Evolutionary conservation across 352 stramenopile genomes (phyloP).

Genomic region (Phytophthora capsici): DNA sequence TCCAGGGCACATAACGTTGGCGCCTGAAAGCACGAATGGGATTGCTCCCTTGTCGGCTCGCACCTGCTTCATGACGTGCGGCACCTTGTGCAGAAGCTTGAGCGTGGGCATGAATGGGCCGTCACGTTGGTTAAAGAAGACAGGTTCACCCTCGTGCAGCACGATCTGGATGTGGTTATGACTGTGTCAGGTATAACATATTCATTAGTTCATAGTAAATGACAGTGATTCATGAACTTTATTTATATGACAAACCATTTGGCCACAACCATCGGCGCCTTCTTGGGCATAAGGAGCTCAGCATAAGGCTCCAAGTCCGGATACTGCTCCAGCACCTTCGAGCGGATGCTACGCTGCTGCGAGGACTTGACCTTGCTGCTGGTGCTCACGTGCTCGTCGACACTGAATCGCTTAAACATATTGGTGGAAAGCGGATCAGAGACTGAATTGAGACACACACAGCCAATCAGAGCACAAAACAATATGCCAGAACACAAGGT

Average conservation of each 20-base stretch:
- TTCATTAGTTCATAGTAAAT: neutral
- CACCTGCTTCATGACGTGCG: slow-evolving; percentile 93
- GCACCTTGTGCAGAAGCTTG: slow-evolving; percentile 94
- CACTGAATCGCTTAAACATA: slow-evolving; percentile 97
- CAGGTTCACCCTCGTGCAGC: slow-evolving; percentile 88
- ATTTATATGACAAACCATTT: slow-evolving; percentile 78
- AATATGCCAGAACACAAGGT: neutral
- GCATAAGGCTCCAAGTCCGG: slow-evolving; percentile 88
- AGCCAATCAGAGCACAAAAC: no score
- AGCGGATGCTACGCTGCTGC: slow-evolving; percentile 95
- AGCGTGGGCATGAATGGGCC: slow-evolving; percentile 97
- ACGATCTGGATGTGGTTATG: slow-evolving; percentile 92
- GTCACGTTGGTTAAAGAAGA: slow-evolving; percentile 97
- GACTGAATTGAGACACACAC: slow-evolving; percentile 4
- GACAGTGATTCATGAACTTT: neutral
- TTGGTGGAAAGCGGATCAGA: neutral
- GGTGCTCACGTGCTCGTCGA: slow-evolving; percentile 93
- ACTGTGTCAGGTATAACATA: slow-evolving; percentile 51
- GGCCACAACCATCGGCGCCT: slow-evolving; percentile 91
- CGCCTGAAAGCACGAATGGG: slow-evolving; percentile 97
- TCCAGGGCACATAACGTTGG: slow-evolving; percentile 99
- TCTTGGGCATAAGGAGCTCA: slow-evolving; percentile 94
- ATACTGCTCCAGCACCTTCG: slow-evolving; percentile 95
- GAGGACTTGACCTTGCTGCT: slow-evolving; percentile 98
- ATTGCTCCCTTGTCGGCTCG: slow-evolving; percentile 98